Evolutionary conservation across 164 flowering plant species (phyloP), one percentile per base, ranked within the genome.

Genomic region (Nymphaea thermarum): DNA sequence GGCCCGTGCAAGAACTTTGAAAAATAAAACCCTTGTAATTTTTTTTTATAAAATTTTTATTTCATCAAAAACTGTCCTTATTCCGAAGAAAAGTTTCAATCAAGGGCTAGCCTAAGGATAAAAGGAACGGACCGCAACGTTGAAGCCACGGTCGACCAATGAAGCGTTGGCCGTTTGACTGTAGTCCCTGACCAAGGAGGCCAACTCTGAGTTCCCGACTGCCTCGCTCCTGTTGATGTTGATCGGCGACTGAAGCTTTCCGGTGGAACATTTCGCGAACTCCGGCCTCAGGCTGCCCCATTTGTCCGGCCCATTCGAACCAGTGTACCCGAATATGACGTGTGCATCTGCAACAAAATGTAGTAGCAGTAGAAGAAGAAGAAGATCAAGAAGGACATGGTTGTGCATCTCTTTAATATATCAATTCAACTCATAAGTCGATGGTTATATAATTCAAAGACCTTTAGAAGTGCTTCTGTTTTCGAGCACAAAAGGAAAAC

Each of bases 221-320:
- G 68, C 66, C 2, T 74, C 3, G 11, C 65, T 43, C 64, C 70
- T 80, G 17, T 59, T 62, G 43, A 88, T 83, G 76, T 86, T 60
- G 12, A 88, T 67, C 0, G 93, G 93, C 43, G 90, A 84, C 72
- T 88, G 93, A 7, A 8, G 4, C 62, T 71, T 77, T 47, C 93
- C 89, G 0, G 42, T 17, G 2, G 79, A 64, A 67, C 90, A 88
- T 1, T 64, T 25, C 1, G 69, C 12, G 73, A 36, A 81, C 1
- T 43, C 6, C 15, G 80, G 77, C 45, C 68, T 71, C 74, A 84
- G 64, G 53, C 44, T 77, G 60, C 90, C 89, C 93, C 90, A 88
- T 5, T 74, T 68, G 3, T 61, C 64, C 0, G 93, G 87, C 0
- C 85, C 85, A 0, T 4, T 70, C 1, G n/a, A 3, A 1, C 87